Percentiles rank a stretch among this genome's conserved stretches.
phyloP scores from a whole-genome alignment of 2,329 filamentous ascomycete species.

The Septoria petroselini region DNA sequence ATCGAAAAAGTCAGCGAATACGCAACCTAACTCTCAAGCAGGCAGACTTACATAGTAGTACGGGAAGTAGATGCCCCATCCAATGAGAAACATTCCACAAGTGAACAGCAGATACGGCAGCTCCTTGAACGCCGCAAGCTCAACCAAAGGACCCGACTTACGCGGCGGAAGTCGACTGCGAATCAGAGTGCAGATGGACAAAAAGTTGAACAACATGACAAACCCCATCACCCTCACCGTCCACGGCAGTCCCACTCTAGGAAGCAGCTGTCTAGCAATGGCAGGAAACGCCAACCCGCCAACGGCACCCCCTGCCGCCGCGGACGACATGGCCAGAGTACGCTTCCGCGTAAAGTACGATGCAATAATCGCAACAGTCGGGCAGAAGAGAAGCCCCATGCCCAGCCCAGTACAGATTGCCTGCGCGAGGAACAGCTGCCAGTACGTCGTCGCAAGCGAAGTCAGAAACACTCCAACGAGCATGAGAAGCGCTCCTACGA shows the following conservation, averaged over 20 bases:
- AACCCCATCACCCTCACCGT: constrained; percentile 51
- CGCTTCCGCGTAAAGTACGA: constrained; percentile 45
- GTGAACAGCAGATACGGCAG: constrained; percentile 40
- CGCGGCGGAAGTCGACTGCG: constrained; percentile 38
- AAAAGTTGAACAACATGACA: constrained; percentile 38
- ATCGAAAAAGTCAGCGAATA: too few relatives aligned
- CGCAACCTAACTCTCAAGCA: neutral
- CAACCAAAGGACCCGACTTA: constrained; percentile 39
- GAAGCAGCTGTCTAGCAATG: constrained; percentile 49
- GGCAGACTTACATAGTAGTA: constrained; percentile 59
- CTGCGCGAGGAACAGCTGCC: constrained; percentile 50
- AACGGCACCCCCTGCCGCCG: constrained; percentile 56
- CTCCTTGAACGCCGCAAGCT: constrained; percentile 33
- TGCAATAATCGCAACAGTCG: constrained; percentile 58
- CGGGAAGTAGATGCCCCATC: constrained; percentile 42
- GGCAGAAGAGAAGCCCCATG: constrained; percentile 58
- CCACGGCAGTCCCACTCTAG: constrained; percentile 53
- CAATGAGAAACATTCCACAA: constrained; percentile 42
- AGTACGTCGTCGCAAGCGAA: neutral
- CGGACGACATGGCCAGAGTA: constrained; percentile 54
- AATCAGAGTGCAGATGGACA: constrained; percentile 39
- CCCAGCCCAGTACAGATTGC: constrained; percentile 43
- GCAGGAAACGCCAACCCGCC: constrained; percentile 55
- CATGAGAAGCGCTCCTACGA: too few relatives aligned
- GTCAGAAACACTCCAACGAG: constrained; percentile 4